phyloP scores from a whole-genome alignment of 805 yeast genomes.

The Tetrapisispora namnaoensis region DNA sequence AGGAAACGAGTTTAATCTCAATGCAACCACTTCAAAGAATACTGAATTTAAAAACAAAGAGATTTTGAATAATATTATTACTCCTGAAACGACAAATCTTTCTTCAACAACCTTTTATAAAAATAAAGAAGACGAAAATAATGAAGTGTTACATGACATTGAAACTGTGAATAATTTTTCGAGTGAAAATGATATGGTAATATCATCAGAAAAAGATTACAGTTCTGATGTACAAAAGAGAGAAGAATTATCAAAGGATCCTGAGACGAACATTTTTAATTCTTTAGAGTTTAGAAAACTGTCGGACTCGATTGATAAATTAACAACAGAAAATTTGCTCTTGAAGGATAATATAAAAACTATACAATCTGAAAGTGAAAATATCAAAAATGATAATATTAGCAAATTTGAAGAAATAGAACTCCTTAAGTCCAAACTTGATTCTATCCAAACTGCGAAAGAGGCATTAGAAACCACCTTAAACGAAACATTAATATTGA shows the following conservation, averaged over 20 bases:
- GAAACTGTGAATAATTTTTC: background rate
- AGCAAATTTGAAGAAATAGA: background rate
- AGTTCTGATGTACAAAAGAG: background rate
- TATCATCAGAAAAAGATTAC: conserved; percentile 5
- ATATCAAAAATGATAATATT: background rate
- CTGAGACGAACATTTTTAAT: background rate
- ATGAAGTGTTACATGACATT: background rate
- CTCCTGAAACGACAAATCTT: background rate
- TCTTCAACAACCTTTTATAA: background rate
- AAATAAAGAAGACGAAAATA: background rate
- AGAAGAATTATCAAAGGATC: background rate
- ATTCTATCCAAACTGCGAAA: background rate
- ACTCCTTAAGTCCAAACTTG: background rate
- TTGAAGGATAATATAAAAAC: background rate
- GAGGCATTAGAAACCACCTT: background rate
- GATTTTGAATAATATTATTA: background rate
- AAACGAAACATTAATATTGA: background rate
- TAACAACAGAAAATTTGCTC: background rate
- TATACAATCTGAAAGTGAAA: background rate
- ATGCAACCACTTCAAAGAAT: background rate
- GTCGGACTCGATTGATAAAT: background rate
- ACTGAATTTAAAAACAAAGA: background rate
- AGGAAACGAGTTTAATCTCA: no score
- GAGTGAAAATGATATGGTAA: background rate
- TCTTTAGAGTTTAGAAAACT: background rate